Conservation (phyloP, 1,284 basidiomycete species). For the Fomitopsis betulina region DNA sequence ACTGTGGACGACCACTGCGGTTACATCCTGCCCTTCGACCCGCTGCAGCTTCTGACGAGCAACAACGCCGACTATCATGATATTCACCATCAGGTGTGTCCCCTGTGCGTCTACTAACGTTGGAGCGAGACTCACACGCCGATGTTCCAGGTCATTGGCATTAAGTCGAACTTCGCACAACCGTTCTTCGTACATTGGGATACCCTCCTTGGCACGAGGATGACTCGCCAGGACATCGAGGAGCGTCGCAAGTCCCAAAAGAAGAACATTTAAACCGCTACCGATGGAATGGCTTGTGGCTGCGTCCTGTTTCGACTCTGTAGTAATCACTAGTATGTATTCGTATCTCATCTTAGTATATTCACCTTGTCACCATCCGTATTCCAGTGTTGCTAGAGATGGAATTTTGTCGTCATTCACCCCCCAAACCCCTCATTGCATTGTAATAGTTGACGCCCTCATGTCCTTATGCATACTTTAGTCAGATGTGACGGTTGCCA, state of each 20-base stretch:
- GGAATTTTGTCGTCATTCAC: background rate
- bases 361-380: background rate
- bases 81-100: conserved; percentile 87
- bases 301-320: background rate
- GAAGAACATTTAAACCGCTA: conserved; percentile 2
- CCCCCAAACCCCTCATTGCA: background rate
- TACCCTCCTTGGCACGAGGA: conserved; percentile 72
- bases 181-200: conserved; percentile 94
- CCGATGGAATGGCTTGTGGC: background rate
- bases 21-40: conserved; percentile 86
- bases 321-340: conserved; percentile 1
- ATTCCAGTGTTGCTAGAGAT: background rate
- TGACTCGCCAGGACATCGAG: conserved; percentile 70
- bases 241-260: conserved; percentile 30
- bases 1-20: conserved; percentile 99
- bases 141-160: conserved; percentile 67
- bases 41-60: conserved; percentile 80
- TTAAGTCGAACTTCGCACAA: conserved; percentile 96
- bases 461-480: background rate
- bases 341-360: background rate
- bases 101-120: background rate
- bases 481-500: background rate
- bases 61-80: conserved; percentile 99
- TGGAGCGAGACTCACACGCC: background rate
- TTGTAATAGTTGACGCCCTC: background rate